Conservation (phyloP, 1,139 yeast genomes). For the Fermentozyma sake region DNA sequence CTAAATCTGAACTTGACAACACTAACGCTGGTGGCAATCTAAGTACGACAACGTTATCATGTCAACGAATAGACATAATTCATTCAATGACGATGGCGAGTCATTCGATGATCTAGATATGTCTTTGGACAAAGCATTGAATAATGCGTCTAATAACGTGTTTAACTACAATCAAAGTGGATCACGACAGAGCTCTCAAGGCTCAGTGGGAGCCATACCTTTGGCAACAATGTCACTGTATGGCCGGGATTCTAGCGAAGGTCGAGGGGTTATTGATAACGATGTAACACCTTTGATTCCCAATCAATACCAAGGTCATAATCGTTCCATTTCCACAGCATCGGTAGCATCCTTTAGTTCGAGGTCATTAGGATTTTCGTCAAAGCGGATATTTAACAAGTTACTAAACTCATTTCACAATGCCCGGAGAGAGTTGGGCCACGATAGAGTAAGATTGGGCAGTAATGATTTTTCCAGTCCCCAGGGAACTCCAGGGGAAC, state of each 20-base stretch:
- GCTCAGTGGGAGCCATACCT: constrained; percentile 26
- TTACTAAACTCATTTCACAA: not conserved
- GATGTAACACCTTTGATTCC: not conserved
- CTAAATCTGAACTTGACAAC: too few species aligned
- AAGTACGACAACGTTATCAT: too few species aligned
- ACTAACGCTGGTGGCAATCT: too few species aligned
- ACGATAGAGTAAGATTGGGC: constrained; percentile 1
- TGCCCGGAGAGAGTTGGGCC: not conserved
- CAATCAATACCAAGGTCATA: not conserved
- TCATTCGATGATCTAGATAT: constrained; percentile 42
- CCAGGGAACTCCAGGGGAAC: too few species aligned
- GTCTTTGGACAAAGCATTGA: constrained; percentile 41
- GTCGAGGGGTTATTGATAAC: constrained; percentile 4
- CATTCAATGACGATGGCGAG: constrained; percentile 23
- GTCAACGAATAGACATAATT: too few species aligned
- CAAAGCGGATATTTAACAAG: not conserved
- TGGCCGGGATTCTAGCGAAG: constrained; percentile 4
- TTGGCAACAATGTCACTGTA: constrained; percentile 18
- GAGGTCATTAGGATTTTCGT: not conserved
- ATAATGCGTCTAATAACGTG: constrained; percentile 33
- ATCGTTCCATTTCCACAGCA: not conserved
- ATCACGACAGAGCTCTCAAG: constrained; percentile 22
- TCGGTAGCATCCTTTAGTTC: not conserved
- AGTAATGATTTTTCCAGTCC: too few species aligned
- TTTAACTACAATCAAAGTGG: constrained; percentile 13